Evolutionary conservation across 768 basidiomycete species (phyloP), one percentile per base, ranked within the genome.

Genomic region (Erythrobasidium yunnanense): DNA sequence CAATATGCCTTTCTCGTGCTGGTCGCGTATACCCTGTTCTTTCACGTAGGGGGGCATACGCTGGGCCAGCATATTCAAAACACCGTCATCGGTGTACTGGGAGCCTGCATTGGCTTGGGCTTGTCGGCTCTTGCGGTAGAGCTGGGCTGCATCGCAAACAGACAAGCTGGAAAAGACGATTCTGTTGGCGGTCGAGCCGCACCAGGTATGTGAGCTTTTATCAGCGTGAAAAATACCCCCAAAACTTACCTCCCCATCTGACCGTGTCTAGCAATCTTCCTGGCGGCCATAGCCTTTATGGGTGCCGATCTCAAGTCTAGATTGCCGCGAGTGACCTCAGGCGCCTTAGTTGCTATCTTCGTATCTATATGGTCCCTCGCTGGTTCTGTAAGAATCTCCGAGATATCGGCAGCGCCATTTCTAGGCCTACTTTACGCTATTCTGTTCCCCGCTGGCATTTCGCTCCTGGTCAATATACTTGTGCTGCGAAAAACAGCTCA

Each of bases 1-100:
- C 47, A 63, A 2, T 51, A 8, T 51, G 49, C 60, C 17, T 51
- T 63, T 23, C 60, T 63, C 20, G 42, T 63, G 17, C n/a, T 51
- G 2, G 60, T 63, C 47, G 52, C 32, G 11, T 63, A 63, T 51
- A 63, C 49, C 11, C 60, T 63, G 13, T 63, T 25, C 60, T 63
- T 63, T 25, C 60, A 63, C 34, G 20, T 38, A 2, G 47, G 25
- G 29, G 8, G 46, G 18, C 45, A 63, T 25, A 49, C 60, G n/a
- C 47, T 63, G 13, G 60, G 60, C 42, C 32, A 63, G 49, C 60
- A 63, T 38, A 51, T 63, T 13, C 60, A 63, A 23, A n/a, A 15
- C 7, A 63, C 47, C 8, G 27, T 47, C 47, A 63, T 51, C 25
- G 60, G 46, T 8, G 38, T 63, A 11, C 13, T n/a, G 5, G 60